Evolutionary conservation across 192 early-diverging fungal genomes (phyloP).

Genomic region (Coemansia aciculifera): DNA sequence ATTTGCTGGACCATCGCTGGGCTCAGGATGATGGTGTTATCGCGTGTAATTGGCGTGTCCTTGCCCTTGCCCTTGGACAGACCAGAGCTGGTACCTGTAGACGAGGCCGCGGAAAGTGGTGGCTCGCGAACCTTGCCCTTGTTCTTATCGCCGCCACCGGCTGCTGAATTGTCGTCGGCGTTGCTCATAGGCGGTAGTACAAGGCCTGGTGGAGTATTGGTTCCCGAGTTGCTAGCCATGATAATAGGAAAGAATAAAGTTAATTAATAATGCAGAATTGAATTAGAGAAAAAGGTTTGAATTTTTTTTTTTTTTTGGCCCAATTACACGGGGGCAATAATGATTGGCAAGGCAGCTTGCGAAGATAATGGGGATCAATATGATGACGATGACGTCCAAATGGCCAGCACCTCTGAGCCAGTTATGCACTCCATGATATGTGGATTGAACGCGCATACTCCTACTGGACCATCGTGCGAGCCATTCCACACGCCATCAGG

Average conservation of each 20-base stretch:
- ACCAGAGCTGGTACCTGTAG: neutral
- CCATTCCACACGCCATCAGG: constrained; percentile 33
- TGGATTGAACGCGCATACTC: constrained; percentile 46
- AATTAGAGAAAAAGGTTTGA: neutral
- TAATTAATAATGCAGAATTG: constrained; percentile 1
- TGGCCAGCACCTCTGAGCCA: constrained; percentile 30
- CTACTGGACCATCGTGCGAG: constrained; percentile 31
- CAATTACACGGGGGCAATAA: neutral
- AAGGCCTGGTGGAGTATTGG: constrained; percentile 1
- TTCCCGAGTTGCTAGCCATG: constrained; percentile 5
- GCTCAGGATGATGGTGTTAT: constrained; percentile 38
- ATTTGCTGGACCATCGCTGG: constrained; percentile 53
- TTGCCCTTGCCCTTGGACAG: constrained; percentile 16
- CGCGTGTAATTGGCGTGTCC: constrained; percentile 23
- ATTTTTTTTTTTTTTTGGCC: neutral
- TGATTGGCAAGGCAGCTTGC: neutral
- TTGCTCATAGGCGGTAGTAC: constrained; percentile 2
- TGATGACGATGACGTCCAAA: constrained; percentile 26
- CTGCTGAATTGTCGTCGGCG: constrained; percentile 6
- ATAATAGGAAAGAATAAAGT: constrained; percentile 1
- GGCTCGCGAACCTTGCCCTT: constrained; percentile 20
- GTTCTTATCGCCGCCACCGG: constrained; percentile 13
- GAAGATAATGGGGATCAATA: neutral
- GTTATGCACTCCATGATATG: constrained; percentile 38
- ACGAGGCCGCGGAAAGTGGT: neutral